Evolutionary conservation across 2,329 filamentous ascomycete genomes (phyloP), one percentile per base, ranked within the genome.

Genomic region (Talaromyces albobiverticillius): DNA sequence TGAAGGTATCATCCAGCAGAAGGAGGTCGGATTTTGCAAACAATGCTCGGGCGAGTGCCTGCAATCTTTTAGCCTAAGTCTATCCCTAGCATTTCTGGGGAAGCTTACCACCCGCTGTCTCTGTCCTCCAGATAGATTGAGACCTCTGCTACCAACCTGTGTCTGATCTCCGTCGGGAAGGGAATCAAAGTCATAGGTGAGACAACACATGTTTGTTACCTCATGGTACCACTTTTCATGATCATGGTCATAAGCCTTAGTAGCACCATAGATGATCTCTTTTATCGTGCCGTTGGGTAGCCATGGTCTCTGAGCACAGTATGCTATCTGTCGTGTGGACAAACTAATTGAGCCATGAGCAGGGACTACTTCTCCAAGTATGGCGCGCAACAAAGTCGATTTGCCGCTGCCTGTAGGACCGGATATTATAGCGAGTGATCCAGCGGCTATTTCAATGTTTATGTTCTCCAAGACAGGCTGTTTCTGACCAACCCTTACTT

Each of bases 331-430:
- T 5, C 59, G 34, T 1, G 66, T 62, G 0, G 62, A 58, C 13
- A 71, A 29, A n/a, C 64, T 57, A 16, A 74, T 62, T n/a, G 58
- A 63, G n/a, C 75, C 75, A n/a, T 61, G 51, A 2, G 64, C 46
- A 32, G 62, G 64, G 4, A 67, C 64, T 0, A 73, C 64, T 55
- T 79, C 76, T 29, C 76, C 74, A 1, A 79, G 67, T 11, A 79
- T 59, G 18, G 69, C 67, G 54, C 76, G 74, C 11, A 78, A 65
- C 6, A 82, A 61, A 2, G 77, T 79, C 18, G 78, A 79, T 57
- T 82, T 82, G 3, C 79, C 79, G 55, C 74, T 79, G 2, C 76
- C 79, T 31, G 79, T 75, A 14, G 78, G 77, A n/a, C 78, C 78
- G 52, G 79, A 67, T 10, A 80, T 61, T 62, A 79, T 75, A 22